Evolutionary conservation across 495 filamentous ascomycete genomes (phyloP).

Genomic region (Aspergillus indologenus): DNA sequence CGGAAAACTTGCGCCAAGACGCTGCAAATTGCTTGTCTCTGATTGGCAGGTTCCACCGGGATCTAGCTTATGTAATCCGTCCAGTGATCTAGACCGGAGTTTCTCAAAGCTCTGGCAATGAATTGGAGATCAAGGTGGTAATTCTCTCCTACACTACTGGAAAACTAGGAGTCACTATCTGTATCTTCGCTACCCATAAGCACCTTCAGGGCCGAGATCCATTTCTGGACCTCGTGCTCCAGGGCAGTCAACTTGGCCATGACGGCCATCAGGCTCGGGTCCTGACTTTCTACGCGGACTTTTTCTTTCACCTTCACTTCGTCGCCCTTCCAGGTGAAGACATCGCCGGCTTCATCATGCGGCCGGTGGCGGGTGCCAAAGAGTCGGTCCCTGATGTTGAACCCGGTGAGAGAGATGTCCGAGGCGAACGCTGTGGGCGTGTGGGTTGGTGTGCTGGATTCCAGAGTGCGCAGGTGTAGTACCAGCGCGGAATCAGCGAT

Average conservation of each 20-base stretch:
- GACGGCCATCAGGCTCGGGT: slow-evolving; percentile 82
- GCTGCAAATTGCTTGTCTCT: slow-evolving; percentile 25
- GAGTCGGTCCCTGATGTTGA: slow-evolving; percentile 56
- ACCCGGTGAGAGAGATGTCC: slow-evolving; percentile 51
- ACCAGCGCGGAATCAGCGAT: slow-evolving; percentile 76
- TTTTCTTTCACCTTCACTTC: slow-evolving; percentile 88
- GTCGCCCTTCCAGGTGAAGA: slow-evolving; percentile 64
- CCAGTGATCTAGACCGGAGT: neutral
- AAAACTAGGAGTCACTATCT: slow-evolving; percentile 32
- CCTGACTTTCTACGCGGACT: slow-evolving; percentile 83
- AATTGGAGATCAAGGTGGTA: neutral
- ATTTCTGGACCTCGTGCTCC: slow-evolving; percentile 66
- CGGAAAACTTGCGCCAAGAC: slow-evolving; percentile 38
- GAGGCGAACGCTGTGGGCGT: slow-evolving; percentile 58
- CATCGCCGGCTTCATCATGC: slow-evolving; percentile 77
- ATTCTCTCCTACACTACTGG: neutral
- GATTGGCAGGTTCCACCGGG: slow-evolving; percentile 28
- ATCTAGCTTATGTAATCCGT: slow-evolving; percentile 18
- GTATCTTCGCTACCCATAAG: slow-evolving; percentile 68
- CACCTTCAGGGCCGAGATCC: slow-evolving; percentile 68
- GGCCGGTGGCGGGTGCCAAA: slow-evolving; percentile 54
- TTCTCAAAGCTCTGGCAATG: neutral
- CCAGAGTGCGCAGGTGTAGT: slow-evolving; percentile 75
- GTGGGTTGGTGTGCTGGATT: slow-evolving; percentile 56
- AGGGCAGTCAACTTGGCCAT: slow-evolving; percentile 84